A percentile compares a stretch with the other conserved stretches of the same genome.
phyloP scores from a whole-genome alignment of 78 protist genomes.

The Salpingoeca rosetta region DNA sequence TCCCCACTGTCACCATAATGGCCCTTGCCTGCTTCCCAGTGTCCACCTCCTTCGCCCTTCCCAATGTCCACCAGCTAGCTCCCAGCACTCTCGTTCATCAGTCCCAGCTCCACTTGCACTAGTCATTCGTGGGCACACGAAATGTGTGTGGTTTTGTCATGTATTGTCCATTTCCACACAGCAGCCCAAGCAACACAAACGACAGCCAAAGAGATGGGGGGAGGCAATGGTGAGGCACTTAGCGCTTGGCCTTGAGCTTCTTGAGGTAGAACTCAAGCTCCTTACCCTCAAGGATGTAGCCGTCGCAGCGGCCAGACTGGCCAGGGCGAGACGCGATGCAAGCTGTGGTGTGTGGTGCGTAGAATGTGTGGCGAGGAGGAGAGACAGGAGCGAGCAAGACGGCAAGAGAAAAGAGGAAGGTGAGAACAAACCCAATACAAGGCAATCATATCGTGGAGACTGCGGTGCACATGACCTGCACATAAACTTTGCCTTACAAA shows the following conservation, averaged over 20 bases:
- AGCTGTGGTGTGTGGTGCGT: too few relatives aligned
- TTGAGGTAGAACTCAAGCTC: slow-evolving; percentile 95
- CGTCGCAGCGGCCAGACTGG: slow-evolving; percentile 96
- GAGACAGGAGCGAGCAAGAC: neutral
- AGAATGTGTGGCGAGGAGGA: too few relatives aligned
- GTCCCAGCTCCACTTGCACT: neutral
- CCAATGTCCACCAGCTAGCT: neutral
- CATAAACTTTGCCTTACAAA: too few relatives aligned
- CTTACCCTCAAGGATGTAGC: slow-evolving; percentile 97
- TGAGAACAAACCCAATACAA: neutral
- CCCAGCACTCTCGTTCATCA: neutral
- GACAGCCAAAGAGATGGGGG: neutral
- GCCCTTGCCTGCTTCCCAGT: too few relatives aligned
- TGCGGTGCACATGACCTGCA: too few relatives aligned
- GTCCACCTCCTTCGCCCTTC: too few relatives aligned
- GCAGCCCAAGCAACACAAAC: neutral
- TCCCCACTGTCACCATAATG: too few relatives aligned
- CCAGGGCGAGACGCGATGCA: slow-evolving; percentile 78
- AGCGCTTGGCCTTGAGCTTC: slow-evolving; percentile 49
- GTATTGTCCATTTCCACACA: neutral
- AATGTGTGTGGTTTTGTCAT: neutral
- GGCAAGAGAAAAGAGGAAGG: neutral
- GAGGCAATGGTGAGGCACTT: neutral
- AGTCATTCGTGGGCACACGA: neutral
- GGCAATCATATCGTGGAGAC: too few relatives aligned